Conservation (phyloP, 2,329 filamentous ascomycete species). For the Clarireedia paspali region DNA sequence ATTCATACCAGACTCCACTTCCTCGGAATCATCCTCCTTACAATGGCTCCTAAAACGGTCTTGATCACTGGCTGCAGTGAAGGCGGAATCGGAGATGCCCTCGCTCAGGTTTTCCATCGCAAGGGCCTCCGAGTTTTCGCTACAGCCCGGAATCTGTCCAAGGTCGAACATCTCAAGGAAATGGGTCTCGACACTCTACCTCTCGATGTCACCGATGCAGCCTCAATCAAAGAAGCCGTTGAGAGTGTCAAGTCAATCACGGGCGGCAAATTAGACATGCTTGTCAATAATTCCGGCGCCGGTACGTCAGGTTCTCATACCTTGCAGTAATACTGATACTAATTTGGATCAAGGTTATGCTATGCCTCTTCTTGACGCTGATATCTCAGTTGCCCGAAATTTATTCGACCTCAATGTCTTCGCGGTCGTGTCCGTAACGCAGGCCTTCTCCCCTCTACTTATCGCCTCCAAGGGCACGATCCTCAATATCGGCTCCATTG, state of each 20-base stretch:
- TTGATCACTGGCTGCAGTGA: constrained; percentile 34
- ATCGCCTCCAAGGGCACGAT: constrained; percentile 32
- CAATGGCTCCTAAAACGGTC: constrained; percentile 19
- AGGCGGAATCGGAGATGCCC: constrained; percentile 35
- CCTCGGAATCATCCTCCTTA: no score
- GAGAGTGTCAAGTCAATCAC: constrained; percentile 28
- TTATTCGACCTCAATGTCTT: constrained; percentile 30
- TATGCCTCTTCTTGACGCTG: constrained; percentile 30
- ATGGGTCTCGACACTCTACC: constrained; percentile 29
- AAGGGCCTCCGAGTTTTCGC: constrained; percentile 34
- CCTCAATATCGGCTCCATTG: constrained; percentile 37
- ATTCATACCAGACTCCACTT: no score
- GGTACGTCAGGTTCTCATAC: constrained; percentile 10
- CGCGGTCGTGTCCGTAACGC: constrained; percentile 26
- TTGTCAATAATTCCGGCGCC: constrained; percentile 39
- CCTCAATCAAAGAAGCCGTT: constrained; percentile 31
- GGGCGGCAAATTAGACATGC: constrained; percentile 33
- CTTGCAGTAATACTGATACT: background rate
- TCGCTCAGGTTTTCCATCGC: constrained; percentile 32
- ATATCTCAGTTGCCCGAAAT: constrained; percentile 22
- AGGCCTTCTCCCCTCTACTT: constrained; percentile 26
- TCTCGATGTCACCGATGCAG: constrained; percentile 34
- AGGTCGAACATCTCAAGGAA: constrained; percentile 25
- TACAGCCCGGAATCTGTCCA: constrained; percentile 33
- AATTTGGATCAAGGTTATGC: constrained; percentile 16